These are phyloP conservation scores for Gossypium thurberi DNA, from an alignment of 345 rosid species.

Conservation along the genomic window DNA sequence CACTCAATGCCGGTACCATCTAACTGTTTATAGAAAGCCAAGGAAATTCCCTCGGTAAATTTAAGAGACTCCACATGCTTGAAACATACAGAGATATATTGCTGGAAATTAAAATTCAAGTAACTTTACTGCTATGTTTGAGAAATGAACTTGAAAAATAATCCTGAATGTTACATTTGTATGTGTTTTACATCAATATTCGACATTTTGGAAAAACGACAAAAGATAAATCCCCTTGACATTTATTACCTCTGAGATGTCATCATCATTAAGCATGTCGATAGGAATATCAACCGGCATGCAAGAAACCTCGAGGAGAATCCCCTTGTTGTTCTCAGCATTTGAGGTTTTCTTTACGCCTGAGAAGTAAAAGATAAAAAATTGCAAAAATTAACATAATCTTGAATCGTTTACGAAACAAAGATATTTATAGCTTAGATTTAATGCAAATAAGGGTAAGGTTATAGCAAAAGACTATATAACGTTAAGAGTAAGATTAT, in stretches of 20 bases:
- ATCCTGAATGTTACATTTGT: background rate
- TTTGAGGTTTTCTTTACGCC: slow-evolving; percentile 3
- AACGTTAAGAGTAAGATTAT: background rate
- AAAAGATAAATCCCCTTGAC: background rate
- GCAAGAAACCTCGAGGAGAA: slow-evolving; percentile 12
- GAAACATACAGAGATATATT: background rate
- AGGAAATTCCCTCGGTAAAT: background rate
- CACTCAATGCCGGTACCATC: background rate
- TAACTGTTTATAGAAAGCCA: background rate
- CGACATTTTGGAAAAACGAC: background rate
- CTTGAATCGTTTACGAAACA: background rate
- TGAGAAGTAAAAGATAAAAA: slow-evolving; percentile 2
- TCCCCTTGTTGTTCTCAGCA: background rate
- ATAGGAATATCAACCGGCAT: background rate
- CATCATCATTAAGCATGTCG: slow-evolving; percentile 3
- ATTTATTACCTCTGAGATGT: slow-evolving; percentile 10
- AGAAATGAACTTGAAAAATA: background rate
- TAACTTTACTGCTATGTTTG: background rate
- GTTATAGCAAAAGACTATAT: background rate
- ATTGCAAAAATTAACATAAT: background rate
- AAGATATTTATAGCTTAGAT: background rate
- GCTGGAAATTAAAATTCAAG: background rate
- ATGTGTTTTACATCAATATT: background rate
- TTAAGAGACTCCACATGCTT: background rate
- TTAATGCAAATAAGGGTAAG: background rate